Evolutionary conservation across 1,139 yeast species (phyloP), one percentile per base, ranked within the genome.

Genomic region (Saccharomyces hybrid): DNA sequence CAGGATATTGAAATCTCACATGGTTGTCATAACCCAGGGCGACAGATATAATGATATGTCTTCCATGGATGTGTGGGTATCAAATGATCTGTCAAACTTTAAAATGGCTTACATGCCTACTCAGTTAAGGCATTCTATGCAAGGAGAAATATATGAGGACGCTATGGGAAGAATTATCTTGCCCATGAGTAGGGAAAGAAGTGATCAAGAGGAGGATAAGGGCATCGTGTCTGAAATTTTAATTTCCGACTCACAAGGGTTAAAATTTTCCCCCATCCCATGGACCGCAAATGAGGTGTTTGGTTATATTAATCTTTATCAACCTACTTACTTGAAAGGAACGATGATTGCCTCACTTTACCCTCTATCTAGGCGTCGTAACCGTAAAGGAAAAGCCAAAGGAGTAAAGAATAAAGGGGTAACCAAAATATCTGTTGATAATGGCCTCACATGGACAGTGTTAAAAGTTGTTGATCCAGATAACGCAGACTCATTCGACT

Each of bases 361-460:
- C 13, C 26, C 48, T 23, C 5, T 23, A 6, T 14, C n/a, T 31
- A 16, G 28, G 20, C 48, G 41, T 8, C 46, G 23, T 11, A 29
- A 29, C 5, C n/a, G 31, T 25, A 25, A 32, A 4, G 16, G 34
- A 41, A 32, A 47, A 41, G 6, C 8, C 14, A 38, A 25, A 32
- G 41, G 25, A 13, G n/a, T 16, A 28, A 42, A 20, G 11, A 38
- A n/a, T 11, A 38, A 46, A 1, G 13, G 7, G 26, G 2, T 9
- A 54, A 65, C 81, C 4, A 71, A 67, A 59, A 77, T 81, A 51
- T 76, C 89, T 0, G 77, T 79, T 59, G 82, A 85, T 61, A 84
- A 82, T 63, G 91, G 91, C 16, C 68, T 73, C 51, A 73, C 78
- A 23, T 85, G 91, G 91, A 60, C 70, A 3, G 71, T 72, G 13